Conservation (phyloP, 257 asterid genomes). For the Handroanthus guayacan region DNA sequence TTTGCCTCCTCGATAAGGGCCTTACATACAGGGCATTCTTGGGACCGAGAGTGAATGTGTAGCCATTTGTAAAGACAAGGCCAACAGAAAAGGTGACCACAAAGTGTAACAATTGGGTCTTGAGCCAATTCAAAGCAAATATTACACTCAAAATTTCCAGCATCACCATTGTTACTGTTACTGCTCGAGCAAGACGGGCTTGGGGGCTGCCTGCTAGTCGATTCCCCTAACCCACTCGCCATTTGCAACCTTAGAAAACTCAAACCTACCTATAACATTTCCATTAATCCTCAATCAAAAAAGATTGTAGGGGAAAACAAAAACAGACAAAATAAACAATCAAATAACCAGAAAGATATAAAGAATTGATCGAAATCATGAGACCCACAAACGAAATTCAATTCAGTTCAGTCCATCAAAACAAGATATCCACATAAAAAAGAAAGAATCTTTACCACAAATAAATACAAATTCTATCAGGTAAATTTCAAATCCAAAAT, state of each 20-base stretch:
- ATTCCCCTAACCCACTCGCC: conserved; percentile 51
- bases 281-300: background rate
- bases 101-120: conserved; percentile 52
- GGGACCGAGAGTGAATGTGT: conserved; percentile 49
- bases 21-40: conserved; percentile 56
- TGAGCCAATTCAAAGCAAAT: conserved; percentile 57
- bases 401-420: background rate
- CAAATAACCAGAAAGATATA: background rate
- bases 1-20: conserved; percentile 52
- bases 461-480: background rate
- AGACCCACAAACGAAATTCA: background rate
- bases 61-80: conserved; percentile 61
- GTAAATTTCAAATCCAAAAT: conserved; percentile 4
- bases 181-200: conserved; percentile 45
- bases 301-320: background rate
- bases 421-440: background rate
- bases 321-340: background rate
- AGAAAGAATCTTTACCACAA: background rate
- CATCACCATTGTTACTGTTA: conserved; percentile 35
- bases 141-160: conserved; percentile 53
- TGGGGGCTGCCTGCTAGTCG: conserved; percentile 40
- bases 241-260: conserved; percentile 30
- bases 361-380: background rate
- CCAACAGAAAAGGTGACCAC: conserved; percentile 60
- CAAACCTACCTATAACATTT: conserved; percentile 20